A percentile compares a stretch with the other conserved stretches of the same genome.
phyloP scores from a whole-genome alignment of 148 eudicot species.

The Silene uniflora region DNA sequence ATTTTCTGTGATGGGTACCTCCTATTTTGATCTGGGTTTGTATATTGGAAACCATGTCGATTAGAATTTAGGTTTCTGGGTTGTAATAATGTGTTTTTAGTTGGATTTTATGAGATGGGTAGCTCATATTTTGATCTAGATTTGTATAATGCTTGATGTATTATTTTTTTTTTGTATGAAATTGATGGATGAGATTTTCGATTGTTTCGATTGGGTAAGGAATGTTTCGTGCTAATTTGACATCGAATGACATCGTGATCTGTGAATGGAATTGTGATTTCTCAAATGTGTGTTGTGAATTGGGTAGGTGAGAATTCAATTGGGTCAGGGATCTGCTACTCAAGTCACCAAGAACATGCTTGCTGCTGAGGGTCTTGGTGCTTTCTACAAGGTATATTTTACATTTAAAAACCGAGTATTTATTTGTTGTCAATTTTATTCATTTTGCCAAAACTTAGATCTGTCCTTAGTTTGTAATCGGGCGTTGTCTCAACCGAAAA shows the following conservation, averaged over 20 bases:
- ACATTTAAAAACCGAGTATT: background rate
- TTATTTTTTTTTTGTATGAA: background rate
- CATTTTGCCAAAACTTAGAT: background rate
- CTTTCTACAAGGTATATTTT: conserved; percentile 80
- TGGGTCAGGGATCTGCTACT: conserved; percentile 94
- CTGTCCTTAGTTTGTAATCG: background rate
- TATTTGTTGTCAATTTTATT: background rate
- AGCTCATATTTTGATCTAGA: background rate
- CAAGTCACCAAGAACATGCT: conserved; percentile 78
- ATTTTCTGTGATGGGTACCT: background rate
- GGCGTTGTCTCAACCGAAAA: background rate
- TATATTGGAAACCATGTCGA: background rate
- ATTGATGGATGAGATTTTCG: background rate
- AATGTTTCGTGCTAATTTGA: too few species aligned
- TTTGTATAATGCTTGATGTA: background rate
- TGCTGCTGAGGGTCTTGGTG: conserved; percentile 78
- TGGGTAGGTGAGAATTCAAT: conserved; percentile 85
- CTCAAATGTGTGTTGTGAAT: conserved; percentile 17
- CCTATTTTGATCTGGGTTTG: background rate
- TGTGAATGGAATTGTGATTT: background rate
- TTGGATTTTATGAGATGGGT: background rate
- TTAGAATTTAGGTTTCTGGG: background rate
- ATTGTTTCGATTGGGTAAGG: too few species aligned
- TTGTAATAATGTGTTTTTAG: background rate
- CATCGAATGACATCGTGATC: conserved; percentile 7